These are phyloP conservation scores for Leptographium galeiforme DNA, from an alignment of 2,329 filamentous ascomycete genomes.

Conservation along the genomic window DNA sequence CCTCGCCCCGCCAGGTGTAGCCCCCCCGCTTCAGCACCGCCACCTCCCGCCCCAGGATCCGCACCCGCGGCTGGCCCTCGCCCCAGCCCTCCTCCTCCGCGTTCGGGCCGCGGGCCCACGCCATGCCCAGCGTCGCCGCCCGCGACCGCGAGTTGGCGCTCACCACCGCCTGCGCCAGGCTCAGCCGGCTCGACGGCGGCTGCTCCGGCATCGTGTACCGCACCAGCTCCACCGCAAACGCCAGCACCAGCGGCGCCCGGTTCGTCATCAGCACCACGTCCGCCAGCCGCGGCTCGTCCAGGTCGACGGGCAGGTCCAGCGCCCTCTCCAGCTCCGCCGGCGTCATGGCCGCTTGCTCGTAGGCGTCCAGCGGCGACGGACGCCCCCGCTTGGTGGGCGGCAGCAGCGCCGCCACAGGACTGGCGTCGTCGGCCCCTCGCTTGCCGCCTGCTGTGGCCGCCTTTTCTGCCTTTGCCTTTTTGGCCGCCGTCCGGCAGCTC, in stretches of 20 bases:
- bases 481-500: slow-evolving; percentile 40
- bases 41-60: slow-evolving; percentile 59
- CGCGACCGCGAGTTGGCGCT: slow-evolving; percentile 69
- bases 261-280: slow-evolving; percentile 51
- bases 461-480: slow-evolving; percentile 16
- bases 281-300: slow-evolving; percentile 41
- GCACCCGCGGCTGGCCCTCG: slow-evolving; percentile 60
- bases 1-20: slow-evolving; percentile 45
- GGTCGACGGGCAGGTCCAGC: slow-evolving; percentile 40
- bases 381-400: slow-evolving; percentile 18
- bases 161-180: slow-evolving; percentile 71
- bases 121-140: slow-evolving; percentile 61
- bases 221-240: slow-evolving; percentile 61
- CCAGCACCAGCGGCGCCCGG: slow-evolving; percentile 67
- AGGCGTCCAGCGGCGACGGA: slow-evolving; percentile 13
- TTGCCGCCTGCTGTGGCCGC: slow-evolving; percentile 15
- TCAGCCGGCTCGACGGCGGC: slow-evolving; percentile 69
- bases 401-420: neutral
- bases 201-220: slow-evolving; percentile 78
- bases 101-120: slow-evolving; percentile 52
- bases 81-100: slow-evolving; percentile 62
- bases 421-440: slow-evolving; percentile 11
- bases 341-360: slow-evolving; percentile 21
- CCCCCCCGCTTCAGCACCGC: slow-evolving; percentile 65
- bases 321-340: slow-evolving; percentile 50